Percentiles rank a stretch among this genome's conserved stretches.
Conservation (phyloP, 2,329 filamentous ascomycete species). For the Diaporthe vexans region DNA sequence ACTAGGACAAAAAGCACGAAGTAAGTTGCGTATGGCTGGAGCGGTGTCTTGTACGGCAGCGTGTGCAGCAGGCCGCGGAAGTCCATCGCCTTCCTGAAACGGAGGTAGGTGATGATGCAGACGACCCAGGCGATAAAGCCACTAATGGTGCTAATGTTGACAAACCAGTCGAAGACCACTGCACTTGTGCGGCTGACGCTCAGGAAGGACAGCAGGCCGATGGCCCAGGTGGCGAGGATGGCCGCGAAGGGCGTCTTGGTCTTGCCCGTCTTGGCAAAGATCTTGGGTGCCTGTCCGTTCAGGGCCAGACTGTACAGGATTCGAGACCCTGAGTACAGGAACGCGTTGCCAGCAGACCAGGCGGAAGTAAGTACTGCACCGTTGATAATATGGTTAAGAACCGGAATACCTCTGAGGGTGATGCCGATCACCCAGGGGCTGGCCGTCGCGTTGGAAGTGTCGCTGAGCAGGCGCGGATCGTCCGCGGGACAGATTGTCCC, state of each 20-base stretch:
- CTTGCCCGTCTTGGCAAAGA: slow-evolving; percentile 72
- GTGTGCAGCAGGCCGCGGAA: slow-evolving; percentile 64
- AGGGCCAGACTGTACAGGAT: slow-evolving; percentile 78
- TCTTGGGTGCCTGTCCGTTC: slow-evolving; percentile 73
- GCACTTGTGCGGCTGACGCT: slow-evolving; percentile 74
- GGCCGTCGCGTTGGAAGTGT: slow-evolving; percentile 70
- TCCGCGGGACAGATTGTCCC: slow-evolving; percentile 76
- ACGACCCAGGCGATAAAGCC: slow-evolving; percentile 73
- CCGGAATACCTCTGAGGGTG: slow-evolving; percentile 72
- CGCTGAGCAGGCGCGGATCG: slow-evolving; percentile 68
- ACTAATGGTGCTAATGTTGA: slow-evolving; percentile 76
- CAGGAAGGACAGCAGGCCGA: slow-evolving; percentile 78
- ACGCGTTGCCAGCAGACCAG: slow-evolving; percentile 72
- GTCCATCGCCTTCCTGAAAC: slow-evolving; percentile 69
- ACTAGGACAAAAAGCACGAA: slow-evolving; percentile 69
- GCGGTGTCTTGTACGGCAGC: slow-evolving; percentile 65
- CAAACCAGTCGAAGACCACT: slow-evolving; percentile 79
- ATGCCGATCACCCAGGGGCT: slow-evolving; percentile 79
- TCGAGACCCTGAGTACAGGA: slow-evolving; percentile 77
- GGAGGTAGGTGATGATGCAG: slow-evolving; percentile 70
- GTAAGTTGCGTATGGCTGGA: slow-evolving; percentile 76
- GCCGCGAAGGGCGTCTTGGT: slow-evolving; percentile 72
- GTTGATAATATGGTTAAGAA: slow-evolving; percentile 77
- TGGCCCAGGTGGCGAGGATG: slow-evolving; percentile 67
- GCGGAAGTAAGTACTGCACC: slow-evolving; percentile 77